Conservation (phyloP, 352 stramenopile species). For the Pythium pectinolyticum region DNA sequence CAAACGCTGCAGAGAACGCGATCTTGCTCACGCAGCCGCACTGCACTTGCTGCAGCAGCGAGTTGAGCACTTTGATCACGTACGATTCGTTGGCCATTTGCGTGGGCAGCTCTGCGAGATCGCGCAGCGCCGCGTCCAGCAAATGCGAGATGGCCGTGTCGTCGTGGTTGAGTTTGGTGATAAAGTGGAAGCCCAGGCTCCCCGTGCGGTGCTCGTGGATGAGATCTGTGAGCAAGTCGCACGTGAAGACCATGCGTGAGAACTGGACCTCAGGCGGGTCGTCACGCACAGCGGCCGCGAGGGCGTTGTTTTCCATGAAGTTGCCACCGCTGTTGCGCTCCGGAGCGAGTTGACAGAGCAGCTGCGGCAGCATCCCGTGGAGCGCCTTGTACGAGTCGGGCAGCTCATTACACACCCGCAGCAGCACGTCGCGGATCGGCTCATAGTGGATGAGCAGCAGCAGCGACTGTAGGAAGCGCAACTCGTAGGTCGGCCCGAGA, state of each 20-base stretch:
- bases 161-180: constrained; percentile 39
- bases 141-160: constrained; percentile 35
- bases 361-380: constrained; percentile 33
- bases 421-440: constrained; percentile 55
- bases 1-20: constrained; percentile 32
- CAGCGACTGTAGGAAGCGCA: constrained; percentile 54
- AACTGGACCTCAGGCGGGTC: constrained; percentile 54
- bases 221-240: constrained; percentile 72
- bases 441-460: constrained; percentile 68
- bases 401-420: constrained; percentile 58
- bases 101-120: constrained; percentile 54
- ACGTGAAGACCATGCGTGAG: constrained; percentile 75
- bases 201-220: constrained; percentile 69
- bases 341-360: constrained; percentile 61
- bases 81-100: constrained; percentile 74
- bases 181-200: constrained; percentile 54
- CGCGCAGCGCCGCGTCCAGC: constrained; percentile 43
- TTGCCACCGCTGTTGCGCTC: constrained; percentile 11
- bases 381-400: constrained; percentile 16
- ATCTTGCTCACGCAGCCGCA: constrained; percentile 72
- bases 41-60: constrained; percentile 63
- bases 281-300: constrained; percentile 6
- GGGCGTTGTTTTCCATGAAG: constrained; percentile 4
- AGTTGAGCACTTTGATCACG: constrained; percentile 75
- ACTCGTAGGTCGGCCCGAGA: constrained; percentile 39